These are phyloP conservation scores for Escallonia rubra DNA, from an alignment of 129 eudicot species.

Conservation along the genomic window DNA sequence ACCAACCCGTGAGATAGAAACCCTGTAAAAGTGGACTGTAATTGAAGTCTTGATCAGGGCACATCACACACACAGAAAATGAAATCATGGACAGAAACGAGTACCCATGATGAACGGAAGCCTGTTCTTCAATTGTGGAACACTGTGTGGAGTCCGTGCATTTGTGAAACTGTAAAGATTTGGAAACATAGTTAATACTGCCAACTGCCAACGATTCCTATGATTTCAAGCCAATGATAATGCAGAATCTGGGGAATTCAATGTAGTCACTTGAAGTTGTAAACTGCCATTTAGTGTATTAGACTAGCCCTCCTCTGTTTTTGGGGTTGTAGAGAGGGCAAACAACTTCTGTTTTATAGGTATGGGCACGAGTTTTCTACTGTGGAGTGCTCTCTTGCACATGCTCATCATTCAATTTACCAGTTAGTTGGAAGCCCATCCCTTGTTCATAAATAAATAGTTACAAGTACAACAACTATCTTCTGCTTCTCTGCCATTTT, in stretches of 20 bases:
- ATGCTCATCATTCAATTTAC: neutral
- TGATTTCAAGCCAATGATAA: neutral
- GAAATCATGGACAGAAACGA: neutral
- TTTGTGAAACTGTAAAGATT: neutral
- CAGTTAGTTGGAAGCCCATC: neutral
- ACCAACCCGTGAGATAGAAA: slow-evolving; percentile 16
- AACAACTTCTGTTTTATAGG: neutral
- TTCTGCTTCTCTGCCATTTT: too few relatives aligned
- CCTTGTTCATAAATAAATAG: neutral
- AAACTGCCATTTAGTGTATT: too few relatives aligned
- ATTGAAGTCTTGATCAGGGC: neutral
- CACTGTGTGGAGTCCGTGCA: neutral
- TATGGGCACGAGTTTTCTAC: neutral
- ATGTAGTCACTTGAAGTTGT: neutral
- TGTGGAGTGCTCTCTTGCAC: neutral
- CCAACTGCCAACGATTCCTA: slow-evolving; percentile 2
- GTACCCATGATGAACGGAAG: neutral
- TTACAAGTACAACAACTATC: too few relatives aligned
- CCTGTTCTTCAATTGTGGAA: neutral
- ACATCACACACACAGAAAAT: neutral
- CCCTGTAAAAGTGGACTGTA: neutral
- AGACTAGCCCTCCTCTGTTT: too few relatives aligned
- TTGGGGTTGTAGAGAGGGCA: neutral
- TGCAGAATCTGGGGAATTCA: neutral
- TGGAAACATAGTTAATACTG: neutral